Base-by-base conservation (phyloP, 768 basidiomycete species). In the Serpula lacrymans region DNA sequence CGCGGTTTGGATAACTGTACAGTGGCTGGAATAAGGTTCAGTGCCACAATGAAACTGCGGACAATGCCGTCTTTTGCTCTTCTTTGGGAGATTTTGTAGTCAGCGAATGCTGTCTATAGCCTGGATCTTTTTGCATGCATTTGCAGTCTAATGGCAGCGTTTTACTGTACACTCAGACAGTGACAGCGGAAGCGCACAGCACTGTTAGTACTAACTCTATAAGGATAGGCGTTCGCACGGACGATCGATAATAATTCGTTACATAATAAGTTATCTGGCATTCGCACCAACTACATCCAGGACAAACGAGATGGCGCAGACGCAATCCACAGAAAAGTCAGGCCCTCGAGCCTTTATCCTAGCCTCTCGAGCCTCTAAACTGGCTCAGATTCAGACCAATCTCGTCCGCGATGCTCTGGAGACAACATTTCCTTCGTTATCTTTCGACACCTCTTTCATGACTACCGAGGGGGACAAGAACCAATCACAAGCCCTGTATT, bases 381-480 rank as follows among this genome's bases (percentile, higher is more conserved):
- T 98, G 8, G 94, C 95, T 4, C 80, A 88, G 62, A 75, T 90
- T 51, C 95, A 98, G 63, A 91, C 94, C 13, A 80, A 89, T 55
- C 75, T 78, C 40, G 91, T 93, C 30, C 69, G 82, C 39, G 77
- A 75, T 36, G 67, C 75, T 3, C 76, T 97, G 40, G 64, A 75
- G 30, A 60, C 69, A 17, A 62, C 71, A 3, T 80, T 80, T 58
- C 81, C 87, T 8, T 53, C 56, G 10, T 51, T 67, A 28, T 43
- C 58, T 6, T 78, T 82, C 60, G 63, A 67, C 21, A 72, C 82
- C 27, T 65, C 67, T 24, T 77, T 75, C 60, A 82, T 82, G 72
- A 84, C 78, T 16, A 91, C 83, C 3, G 80, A 67, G 55, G 95
- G 71, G 3, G 95, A 98, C 67, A 86, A 88, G 55, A 93, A 96